A percentile compares a stretch with the other conserved stretches of the same genome.
Conservation (phyloP, 805 yeast genomes). For the Wickerhamiella kazuoi region DNA sequence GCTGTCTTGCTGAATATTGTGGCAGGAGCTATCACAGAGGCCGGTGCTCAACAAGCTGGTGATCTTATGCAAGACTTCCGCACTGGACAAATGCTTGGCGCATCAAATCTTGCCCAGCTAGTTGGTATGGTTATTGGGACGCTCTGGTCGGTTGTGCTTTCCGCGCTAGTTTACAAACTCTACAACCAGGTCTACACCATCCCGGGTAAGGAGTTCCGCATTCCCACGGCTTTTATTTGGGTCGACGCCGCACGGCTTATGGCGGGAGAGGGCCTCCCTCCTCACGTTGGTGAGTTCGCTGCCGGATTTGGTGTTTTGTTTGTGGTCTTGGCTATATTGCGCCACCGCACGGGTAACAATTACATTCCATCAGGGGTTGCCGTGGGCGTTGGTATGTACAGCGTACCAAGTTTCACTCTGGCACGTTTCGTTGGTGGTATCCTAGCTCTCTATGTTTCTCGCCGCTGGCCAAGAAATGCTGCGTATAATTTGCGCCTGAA, state of each 20-base stretch:
- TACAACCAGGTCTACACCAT: constrained; percentile 71
- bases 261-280: constrained; percentile 80
- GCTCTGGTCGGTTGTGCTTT: constrained; percentile 58
- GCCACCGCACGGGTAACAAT: constrained; percentile 18
- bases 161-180: constrained; percentile 65
- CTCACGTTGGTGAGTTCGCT: constrained; percentile 52
- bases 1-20: constrained; percentile 69
- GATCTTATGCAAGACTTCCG: constrained; percentile 94
- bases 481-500: constrained; percentile 55
- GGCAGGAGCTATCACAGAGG: constrained; percentile 96
- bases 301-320: constrained; percentile 50
- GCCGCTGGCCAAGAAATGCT: constrained; percentile 14
- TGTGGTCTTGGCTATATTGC: constrained; percentile 37
- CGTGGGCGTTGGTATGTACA: constrained; percentile 91
- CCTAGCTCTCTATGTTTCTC: constrained; percentile 34
- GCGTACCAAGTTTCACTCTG: constrained; percentile 79
- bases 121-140: constrained; percentile 82
- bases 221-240: constrained; percentile 95
- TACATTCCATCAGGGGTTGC: constrained; percentile 90
- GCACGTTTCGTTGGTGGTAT: constrained; percentile 88
- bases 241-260: constrained; percentile 87
- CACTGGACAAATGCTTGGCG: constrained; percentile 82
- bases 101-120: constrained; percentile 85
- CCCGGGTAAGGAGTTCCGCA: constrained; percentile 64
- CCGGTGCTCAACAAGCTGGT: constrained; percentile 98